Base-by-base conservation (phyloP, 208 protist genomes). In the Trypanosomatidae sp. region DNA sequence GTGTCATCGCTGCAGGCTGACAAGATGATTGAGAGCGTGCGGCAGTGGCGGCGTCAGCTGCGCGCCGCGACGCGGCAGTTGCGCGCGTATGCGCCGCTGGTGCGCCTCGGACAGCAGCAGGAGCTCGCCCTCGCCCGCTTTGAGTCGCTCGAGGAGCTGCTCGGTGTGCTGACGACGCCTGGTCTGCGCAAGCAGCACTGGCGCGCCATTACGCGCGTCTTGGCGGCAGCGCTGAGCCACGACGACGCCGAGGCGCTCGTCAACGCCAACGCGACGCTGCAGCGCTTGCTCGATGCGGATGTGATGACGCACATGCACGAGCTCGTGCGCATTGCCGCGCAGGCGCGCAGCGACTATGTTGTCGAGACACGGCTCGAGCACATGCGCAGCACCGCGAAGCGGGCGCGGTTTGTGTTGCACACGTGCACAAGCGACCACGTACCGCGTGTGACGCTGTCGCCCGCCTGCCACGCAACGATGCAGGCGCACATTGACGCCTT, bases 161-260 rank as follows among this genome's bases (percentile, higher is more conserved):
- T 94, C 24, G 47, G 48, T 19, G 52, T 74, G n/a, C 50, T 94
- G 38, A 83, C 85, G 19, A 72, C 71, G 7, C 75, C 78, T 21
- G 82, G 74, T 13, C 50, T 94, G 38, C 69, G 73, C 30, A 88
- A 90, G 55, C 78, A 68, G 43, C 85, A 94, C 53, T 94, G 85
- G 81, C 83, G 85, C 32, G 80, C 89, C 48, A 88, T 94, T 46
- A 56, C 70, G 6, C 64, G 79, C 30, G 44, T 86, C 15, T 43
- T 94, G 30, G 47, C 57, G 15, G 10, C 51, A 13, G 66, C 75
- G 40, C 39, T 70, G 15, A 53, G 58, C 4, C 43, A 67, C 10
- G 78, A 88, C 24, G 76, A 86, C 19, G 48, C 63, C 8, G 13
- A 46, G 28, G 33, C 53, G 10, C 60, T 74, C 19, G 58, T 72